Percentiles rank a stretch among this genome's conserved stretches.
Conservation (phyloP, 2,329 filamentous ascomycete genomes). For the Fusarium verrucosum region DNA sequence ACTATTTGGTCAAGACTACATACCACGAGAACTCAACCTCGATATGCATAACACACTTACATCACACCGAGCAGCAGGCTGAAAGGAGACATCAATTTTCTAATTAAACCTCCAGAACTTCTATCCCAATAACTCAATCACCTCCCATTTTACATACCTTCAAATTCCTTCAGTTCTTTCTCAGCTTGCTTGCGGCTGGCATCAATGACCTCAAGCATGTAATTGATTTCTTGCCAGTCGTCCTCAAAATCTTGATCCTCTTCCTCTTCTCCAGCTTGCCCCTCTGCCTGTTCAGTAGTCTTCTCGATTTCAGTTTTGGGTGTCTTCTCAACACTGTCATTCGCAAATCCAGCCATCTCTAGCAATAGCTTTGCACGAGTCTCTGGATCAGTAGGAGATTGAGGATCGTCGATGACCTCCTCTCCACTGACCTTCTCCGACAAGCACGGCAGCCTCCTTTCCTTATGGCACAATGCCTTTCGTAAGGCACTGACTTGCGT, state of each 20-base stretch:
- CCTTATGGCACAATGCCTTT: constrained; percentile 6
- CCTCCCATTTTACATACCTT: background rate
- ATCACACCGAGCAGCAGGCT: background rate
- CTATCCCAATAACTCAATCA: background rate
- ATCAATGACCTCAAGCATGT: background rate
- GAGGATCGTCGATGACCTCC: background rate
- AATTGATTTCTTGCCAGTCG: background rate
- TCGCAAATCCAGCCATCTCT: background rate
- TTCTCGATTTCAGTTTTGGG: background rate
- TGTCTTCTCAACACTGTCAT: background rate
- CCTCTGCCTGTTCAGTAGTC: no score
- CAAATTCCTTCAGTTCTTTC: background rate
- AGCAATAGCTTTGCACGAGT: background rate
- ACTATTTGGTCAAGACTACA: background rate
- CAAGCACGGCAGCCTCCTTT: background rate
- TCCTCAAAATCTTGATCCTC: no score
- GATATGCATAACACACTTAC: background rate
- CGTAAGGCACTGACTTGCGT: background rate
- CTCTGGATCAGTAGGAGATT: background rate
- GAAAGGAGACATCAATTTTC: background rate
- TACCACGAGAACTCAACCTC: background rate
- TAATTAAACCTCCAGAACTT: background rate
- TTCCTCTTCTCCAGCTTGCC: background rate
- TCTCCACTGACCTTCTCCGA: background rate
- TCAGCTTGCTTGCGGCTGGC: background rate